phyloP scores from a whole-genome alignment of 2,329 filamentous ascomycete species.

The Albophoma yamanashiensis region DNA sequence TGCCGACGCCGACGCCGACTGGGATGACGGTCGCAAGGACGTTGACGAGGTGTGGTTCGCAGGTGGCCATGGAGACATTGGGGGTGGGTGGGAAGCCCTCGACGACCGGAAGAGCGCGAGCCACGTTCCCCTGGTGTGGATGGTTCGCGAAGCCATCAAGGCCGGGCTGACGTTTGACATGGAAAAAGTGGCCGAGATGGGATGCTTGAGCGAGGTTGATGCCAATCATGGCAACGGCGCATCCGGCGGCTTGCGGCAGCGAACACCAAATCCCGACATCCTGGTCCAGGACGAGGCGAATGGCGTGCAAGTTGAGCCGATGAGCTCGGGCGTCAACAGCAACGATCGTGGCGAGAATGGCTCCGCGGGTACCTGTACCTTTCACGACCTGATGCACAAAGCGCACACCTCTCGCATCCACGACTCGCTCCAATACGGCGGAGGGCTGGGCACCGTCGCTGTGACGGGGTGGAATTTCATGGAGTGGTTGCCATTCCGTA shows the following conservation, averaged over 20 bases:
- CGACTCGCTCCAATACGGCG: slow-evolving; percentile 57
- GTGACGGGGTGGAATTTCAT: slow-evolving; percentile 65
- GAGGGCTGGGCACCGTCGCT: slow-evolving; percentile 42
- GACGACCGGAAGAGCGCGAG: slow-evolving; percentile 50
- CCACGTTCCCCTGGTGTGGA: slow-evolving; percentile 60
- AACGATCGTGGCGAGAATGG: slow-evolving; percentile 12
- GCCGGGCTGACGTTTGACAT: slow-evolving; percentile 63
- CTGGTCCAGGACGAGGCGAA: slow-evolving; percentile 9
- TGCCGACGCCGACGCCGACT: slow-evolving; percentile 22
- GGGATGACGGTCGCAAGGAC: slow-evolving; percentile 50
- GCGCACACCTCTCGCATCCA: slow-evolving; percentile 51
- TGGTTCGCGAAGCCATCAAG: slow-evolving; percentile 47
- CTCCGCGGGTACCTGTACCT: slow-evolving; percentile 19
- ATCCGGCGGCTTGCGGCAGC: neutral
- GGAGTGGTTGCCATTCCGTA: slow-evolving; percentile 72
- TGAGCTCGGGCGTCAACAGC: slow-evolving; percentile 10
- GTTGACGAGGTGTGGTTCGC: slow-evolving; percentile 76
- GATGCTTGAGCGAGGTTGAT: slow-evolving; percentile 31
- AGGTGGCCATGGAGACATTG: slow-evolving; percentile 69
- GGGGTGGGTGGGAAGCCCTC: slow-evolving; percentile 60
- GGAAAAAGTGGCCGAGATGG: slow-evolving; percentile 55
- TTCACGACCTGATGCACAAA: slow-evolving; percentile 46
- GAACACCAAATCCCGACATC: slow-evolving; percentile 11
- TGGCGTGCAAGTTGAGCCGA: slow-evolving; percentile 7
- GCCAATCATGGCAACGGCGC: slow-evolving; percentile 1